Conservation (phyloP, 176 grass and related monocot species). For the Triticum timopheevii region DNA sequence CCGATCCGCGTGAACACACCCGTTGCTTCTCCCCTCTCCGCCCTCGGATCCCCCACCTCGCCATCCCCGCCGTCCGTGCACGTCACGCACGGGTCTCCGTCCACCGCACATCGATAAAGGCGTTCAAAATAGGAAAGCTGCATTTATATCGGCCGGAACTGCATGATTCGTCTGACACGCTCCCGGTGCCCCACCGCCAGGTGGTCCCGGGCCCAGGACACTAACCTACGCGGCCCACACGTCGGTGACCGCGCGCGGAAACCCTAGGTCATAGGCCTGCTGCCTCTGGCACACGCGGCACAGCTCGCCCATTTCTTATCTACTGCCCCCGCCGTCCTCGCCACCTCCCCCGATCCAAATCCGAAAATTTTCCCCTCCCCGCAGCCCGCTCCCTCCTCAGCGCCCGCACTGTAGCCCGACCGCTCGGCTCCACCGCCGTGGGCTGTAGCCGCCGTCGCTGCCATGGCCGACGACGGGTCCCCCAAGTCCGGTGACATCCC, state of each 20-base stretch:
- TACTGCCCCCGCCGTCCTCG: not conserved
- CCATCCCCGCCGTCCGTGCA: slow-evolving; percentile 37
- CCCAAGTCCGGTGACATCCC: slow-evolving; percentile 37
- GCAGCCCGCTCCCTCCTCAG: not conserved
- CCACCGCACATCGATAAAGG: not conserved
- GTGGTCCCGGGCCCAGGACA: accelerated
- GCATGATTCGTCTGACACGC: not conserved
- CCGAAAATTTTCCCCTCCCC: not conserved
- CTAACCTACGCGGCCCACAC: not conserved
- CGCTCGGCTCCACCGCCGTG: not conserved
- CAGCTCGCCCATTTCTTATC: slow-evolving; percentile 39
- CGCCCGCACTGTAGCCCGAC: not conserved
- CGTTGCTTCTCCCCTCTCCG: not conserved
- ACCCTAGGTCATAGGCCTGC: accelerated
- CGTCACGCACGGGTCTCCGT: not conserved
- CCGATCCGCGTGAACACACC: slow-evolving; percentile 45
- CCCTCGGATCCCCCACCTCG: slow-evolving; percentile 23
- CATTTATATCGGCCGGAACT: not conserved
- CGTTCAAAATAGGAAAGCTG: not conserved
- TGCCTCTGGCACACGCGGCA: not conserved
- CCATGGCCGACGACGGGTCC: slow-evolving; percentile 54
- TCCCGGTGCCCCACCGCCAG: accelerated
- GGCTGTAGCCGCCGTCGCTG: not conserved
- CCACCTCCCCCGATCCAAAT: slow-evolving; percentile 42
- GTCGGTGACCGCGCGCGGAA: not conserved